A percentile compares a stretch with the other conserved stretches of the same genome.
These are phyloP conservation scores for Neurospora sp. DNA, from an alignment of 495 filamentous ascomycete genomes.

Conservation along the genomic window DNA sequence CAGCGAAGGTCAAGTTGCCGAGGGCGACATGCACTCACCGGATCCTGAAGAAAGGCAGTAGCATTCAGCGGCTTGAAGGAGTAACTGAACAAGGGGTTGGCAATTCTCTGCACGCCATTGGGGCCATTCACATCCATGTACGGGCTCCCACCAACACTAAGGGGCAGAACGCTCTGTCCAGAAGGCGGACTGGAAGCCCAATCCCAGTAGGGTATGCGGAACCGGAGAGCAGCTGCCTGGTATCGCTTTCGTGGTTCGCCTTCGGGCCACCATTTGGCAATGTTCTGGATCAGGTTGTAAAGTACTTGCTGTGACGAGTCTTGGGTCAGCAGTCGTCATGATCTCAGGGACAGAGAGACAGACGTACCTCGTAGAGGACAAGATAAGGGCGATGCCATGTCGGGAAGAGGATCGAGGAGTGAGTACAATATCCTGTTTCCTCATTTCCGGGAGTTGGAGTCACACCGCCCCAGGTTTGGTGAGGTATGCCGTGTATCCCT, in stretches of 20 bases:
- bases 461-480: constrained; percentile 47
- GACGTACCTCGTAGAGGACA: constrained; percentile 52
- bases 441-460: constrained; percentile 33
- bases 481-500: constrained; percentile 60
- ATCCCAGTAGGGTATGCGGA: constrained; percentile 60
- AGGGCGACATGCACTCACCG: constrained; percentile 26
- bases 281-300: constrained; percentile 37
- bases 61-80: constrained; percentile 45
- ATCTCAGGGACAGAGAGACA: constrained; percentile 5
- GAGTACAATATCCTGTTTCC: constrained; percentile 52
- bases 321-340: neutral
- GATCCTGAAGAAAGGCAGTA: constrained; percentile 29
- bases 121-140: constrained; percentile 42
- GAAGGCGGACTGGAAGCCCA: constrained; percentile 48
- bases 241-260: constrained; percentile 34
- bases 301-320: constrained; percentile 42
- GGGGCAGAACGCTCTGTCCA: constrained; percentile 38
- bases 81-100: constrained; percentile 56
- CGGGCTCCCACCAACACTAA: constrained; percentile 33
- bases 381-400: constrained; percentile 68
- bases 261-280: constrained; percentile 43
- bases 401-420: constrained; percentile 55
- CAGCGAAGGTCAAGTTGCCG: neutral
- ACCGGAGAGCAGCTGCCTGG: constrained; percentile 39
- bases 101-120: constrained; percentile 41